phyloP scores from a whole-genome alignment of 1,284 basidiomycete genomes.

The Farysia itapuensis region DNA sequence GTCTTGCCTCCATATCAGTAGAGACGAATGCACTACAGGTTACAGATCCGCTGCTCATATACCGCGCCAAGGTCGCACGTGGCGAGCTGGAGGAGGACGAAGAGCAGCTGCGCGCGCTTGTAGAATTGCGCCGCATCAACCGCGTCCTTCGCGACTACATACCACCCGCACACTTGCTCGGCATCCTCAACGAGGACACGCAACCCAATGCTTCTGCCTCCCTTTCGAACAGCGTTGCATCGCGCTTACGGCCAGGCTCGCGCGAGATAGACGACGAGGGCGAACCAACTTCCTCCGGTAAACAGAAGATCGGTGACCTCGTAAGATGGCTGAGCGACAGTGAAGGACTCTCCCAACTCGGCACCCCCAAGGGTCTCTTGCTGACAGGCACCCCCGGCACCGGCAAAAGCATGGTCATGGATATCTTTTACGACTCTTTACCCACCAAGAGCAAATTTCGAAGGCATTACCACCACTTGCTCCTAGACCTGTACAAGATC shows the following conservation, averaged over 20 bases:
- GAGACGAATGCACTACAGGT: conserved; percentile 32
- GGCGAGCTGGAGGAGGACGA: conserved; percentile 68
- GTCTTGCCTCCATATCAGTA: too few relatives aligned
- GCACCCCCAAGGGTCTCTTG: conserved; percentile 66
- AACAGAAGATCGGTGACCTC: conserved; percentile 58
- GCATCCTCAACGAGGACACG: conserved; percentile 35
- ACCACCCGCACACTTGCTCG: conserved; percentile 61
- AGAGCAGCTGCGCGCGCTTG: conserved; percentile 70
- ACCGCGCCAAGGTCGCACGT: conserved; percentile 61
- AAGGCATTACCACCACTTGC: conserved; percentile 71
- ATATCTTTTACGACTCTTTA: conserved; percentile 69
- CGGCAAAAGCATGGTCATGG: conserved; percentile 69
- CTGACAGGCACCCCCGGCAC: conserved; percentile 66
- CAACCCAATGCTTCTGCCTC: conserved; percentile 12
- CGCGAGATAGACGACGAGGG: conserved; percentile 4
- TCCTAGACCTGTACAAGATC: conserved; percentile 71
- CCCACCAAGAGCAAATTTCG: conserved; percentile 68
- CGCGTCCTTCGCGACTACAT: conserved; percentile 65
- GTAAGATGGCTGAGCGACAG: conserved; percentile 66
- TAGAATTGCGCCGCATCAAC: conserved; percentile 66
- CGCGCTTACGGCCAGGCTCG: conserved; percentile 6
- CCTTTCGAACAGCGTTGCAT: conserved; percentile 17
- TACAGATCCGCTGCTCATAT: conserved; percentile 47
- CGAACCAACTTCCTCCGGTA: conserved; percentile 1
- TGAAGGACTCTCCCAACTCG: conserved; percentile 67